Percentiles rank a stretch among this genome's conserved stretches.
These are phyloP conservation scores for Talaromyces wortmannii DNA, from an alignment of 495 filamentous ascomycete species.

Conservation along the genomic window DNA sequence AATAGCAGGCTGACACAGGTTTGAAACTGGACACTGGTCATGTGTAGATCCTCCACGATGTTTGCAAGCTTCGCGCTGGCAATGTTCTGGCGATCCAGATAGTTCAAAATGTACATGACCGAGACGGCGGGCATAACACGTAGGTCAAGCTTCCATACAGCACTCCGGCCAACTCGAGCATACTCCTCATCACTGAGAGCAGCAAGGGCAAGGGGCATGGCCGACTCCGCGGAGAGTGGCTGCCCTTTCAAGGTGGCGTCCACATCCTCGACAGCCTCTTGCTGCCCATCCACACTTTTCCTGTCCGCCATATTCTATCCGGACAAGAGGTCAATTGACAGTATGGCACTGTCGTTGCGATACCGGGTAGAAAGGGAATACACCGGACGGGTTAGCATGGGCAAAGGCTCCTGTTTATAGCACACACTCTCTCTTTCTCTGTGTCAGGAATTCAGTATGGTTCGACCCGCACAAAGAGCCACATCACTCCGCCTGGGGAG, in stretches of 20 bases:
- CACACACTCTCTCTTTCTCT: too few species aligned
- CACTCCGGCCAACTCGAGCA: slow-evolving; percentile 6
- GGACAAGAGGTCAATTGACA: too few species aligned
- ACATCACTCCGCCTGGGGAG: too few species aligned
- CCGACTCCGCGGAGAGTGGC: not conserved
- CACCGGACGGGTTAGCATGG: too few species aligned
- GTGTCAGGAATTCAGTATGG: too few species aligned
- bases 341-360: too few species aligned
- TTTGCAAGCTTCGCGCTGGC: slow-evolving; percentile 92
- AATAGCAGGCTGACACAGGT: slow-evolving; percentile 64
- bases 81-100: slow-evolving; percentile 85
- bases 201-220: slow-evolving; percentile 12
- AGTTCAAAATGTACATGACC: slow-evolving; percentile 89
- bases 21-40: slow-evolving; percentile 59
- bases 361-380: too few species aligned
- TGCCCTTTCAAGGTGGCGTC: not conserved
- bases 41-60: slow-evolving; percentile 43
- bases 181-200: slow-evolving; percentile 11
- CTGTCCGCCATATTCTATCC: not conserved
- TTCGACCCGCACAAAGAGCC: too few species aligned
- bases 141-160: slow-evolving; percentile 60
- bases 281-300: not conserved
- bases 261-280: not conserved
- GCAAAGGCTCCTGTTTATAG: too few species aligned
- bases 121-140: slow-evolving; percentile 90